Evolutionary conservation across 2,329 filamentous ascomycete genomes (phyloP).

Genomic region (Beauveria sp.): DNA sequence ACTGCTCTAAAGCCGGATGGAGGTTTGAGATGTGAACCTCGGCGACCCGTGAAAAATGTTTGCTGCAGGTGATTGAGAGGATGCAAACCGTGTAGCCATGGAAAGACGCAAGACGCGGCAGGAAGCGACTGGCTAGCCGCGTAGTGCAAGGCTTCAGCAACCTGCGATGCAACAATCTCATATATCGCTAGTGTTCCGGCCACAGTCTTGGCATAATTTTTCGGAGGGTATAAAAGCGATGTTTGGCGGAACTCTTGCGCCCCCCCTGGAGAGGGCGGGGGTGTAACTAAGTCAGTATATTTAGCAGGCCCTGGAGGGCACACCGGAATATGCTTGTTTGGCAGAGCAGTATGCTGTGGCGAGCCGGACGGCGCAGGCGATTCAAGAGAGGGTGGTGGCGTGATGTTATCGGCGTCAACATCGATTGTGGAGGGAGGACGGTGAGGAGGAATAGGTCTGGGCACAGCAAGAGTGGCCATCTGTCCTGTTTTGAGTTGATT

Average conservation of each 20-base stretch:
- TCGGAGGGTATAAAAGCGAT: conserved; percentile 70
- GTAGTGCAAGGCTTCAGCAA: conserved; percentile 69
- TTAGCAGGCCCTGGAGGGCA: conserved; percentile 71
- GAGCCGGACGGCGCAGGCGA: conserved; percentile 17
- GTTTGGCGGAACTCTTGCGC: conserved; percentile 46
- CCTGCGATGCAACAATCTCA: conserved; percentile 59
- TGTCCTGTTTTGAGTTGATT: neutral
- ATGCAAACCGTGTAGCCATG: conserved; percentile 92
- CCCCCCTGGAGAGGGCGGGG: conserved; percentile 60
- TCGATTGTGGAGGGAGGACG: conserved; percentile 33
- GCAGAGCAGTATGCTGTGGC: conserved; percentile 38
- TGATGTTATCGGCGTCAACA: conserved; percentile 20
- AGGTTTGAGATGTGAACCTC: conserved; percentile 62
- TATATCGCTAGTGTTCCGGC: conserved; percentile 57
- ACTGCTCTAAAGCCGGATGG: conserved; percentile 67
- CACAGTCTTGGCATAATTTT: conserved; percentile 47
- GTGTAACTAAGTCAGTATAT: conserved; percentile 48
- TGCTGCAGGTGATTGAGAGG: conserved; percentile 82
- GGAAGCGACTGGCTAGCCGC: conserved; percentile 74
- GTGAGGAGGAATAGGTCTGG: conserved; percentile 39
- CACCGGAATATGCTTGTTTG: conserved; percentile 87
- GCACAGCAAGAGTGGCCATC: conserved; percentile 50
- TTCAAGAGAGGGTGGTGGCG: conserved; percentile 34
- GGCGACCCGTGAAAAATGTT: conserved; percentile 77
- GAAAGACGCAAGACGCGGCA: conserved; percentile 79